A percentile compares a stretch with the other conserved stretches of the same genome.
These are phyloP conservation scores for Fusarium virguliforme DNA, from an alignment of 2,329 filamentous ascomycete genomes.

Conservation along the genomic window DNA sequence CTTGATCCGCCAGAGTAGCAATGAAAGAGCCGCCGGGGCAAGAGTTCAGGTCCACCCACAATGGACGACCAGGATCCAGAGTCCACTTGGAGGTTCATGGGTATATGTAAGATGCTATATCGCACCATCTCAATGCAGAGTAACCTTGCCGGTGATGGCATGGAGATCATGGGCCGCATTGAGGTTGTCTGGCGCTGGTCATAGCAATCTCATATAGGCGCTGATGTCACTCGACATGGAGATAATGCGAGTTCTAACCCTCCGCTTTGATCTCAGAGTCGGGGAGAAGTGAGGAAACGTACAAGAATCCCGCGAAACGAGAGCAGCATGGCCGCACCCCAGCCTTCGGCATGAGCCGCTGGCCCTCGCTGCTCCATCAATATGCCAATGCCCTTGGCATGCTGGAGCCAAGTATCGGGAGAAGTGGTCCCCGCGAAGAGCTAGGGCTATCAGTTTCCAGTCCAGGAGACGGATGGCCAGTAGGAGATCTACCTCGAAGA, in stretches of 20 bases:
- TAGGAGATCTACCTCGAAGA: constrained; percentile 56
- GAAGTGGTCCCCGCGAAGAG: constrained; percentile 61
- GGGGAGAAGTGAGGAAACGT: constrained; percentile 39
- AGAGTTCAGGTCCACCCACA: constrained; percentile 42
- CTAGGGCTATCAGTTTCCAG: constrained; percentile 48
- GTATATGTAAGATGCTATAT: constrained; percentile 51
- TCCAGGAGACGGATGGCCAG: not conserved
- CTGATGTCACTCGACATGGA: constrained; percentile 38
- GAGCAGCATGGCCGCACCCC: constrained; percentile 59
- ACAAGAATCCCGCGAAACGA: constrained; percentile 59
- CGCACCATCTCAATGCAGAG: constrained; percentile 49
- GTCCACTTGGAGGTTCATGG: constrained; percentile 45
- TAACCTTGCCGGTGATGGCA: constrained; percentile 44
- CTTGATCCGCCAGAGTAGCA: constrained; percentile 42
- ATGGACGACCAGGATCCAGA: constrained; percentile 35
- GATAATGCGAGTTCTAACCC: constrained; percentile 31
- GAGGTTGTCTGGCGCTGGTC: constrained; percentile 19
- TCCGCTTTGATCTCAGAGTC: constrained; percentile 18
- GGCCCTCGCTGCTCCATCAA: constrained; percentile 60
- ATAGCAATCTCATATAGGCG: constrained; percentile 10
- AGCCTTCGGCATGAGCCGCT: constrained; percentile 54
- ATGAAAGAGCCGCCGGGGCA: constrained; percentile 39
- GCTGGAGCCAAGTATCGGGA: constrained; percentile 58
- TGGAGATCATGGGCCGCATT: constrained; percentile 24
- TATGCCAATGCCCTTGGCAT: constrained; percentile 58